Evolutionary conservation across 2,329 filamentous ascomycete genomes (phyloP), one percentile per base, ranked within the genome.

Genomic region (Pseudonectria foliicola): DNA sequence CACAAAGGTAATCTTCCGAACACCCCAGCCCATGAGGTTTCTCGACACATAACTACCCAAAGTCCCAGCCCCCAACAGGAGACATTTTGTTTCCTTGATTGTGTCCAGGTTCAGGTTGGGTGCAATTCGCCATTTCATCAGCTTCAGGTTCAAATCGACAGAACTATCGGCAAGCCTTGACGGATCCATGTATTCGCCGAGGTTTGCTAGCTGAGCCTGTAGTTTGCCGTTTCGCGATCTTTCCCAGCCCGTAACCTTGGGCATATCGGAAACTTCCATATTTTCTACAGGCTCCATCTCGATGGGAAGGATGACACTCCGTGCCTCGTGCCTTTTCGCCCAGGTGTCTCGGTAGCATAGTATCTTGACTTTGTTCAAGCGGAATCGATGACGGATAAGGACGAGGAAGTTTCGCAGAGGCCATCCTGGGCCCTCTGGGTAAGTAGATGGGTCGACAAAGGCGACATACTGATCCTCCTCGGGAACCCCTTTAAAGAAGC

Each of bases 121-220:
- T 7, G 88, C 86, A 51, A 98, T 87, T 26, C 92, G 81, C 92
- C 92, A 98, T 64, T 95, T 98, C 81, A 98, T 98, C 38, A 98
- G 73, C 63, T 96, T 96, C 40, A 96, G 70, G 54, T 98, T 98
- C 39, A 98, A 72, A 54, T 98, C 92, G 8, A 96, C 90, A 1
- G 89, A 88, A 57, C 94, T 88, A 55, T 96, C 89, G 14, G 92
- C 92, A 13, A 96, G 69, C 53, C 81, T 80, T 24, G 74, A 69
- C 6, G 92, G 90, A 54, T 98, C 89, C 83, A 98, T 90, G 50
- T 95, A 94, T 50, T 92, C 87, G 13, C 84, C 83, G 7, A 98
- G 70, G 52, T 93, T 87, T 11, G 87, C 86, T 13, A 82, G 74
- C 46, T 85, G 80, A 12, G 85, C 80, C 13, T 77, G 76, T 13